Evolutionary conservation across 2,329 filamentous ascomycete species (phyloP).

Genomic region (Didymosphaeria variabile): DNA sequence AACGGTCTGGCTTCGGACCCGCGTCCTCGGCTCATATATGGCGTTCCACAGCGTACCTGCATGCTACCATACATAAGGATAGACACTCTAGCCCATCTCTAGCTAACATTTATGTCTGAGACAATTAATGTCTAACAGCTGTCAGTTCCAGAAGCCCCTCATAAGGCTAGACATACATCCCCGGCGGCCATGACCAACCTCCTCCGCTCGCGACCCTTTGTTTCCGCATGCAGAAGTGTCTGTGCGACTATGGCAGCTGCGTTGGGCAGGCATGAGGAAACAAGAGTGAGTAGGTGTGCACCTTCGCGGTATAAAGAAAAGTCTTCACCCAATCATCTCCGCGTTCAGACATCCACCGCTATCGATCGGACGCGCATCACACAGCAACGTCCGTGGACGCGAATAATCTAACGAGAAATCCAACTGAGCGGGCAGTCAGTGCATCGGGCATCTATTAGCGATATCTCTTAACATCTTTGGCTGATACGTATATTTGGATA

Average conservation of each 20-base stretch:
- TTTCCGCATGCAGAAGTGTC: slow-evolving; percentile 31
- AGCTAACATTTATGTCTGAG: neutral
- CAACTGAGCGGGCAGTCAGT: neutral
- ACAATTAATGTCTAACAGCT: slow-evolving; percentile 7
- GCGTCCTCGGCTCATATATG: slow-evolving; percentile 4
- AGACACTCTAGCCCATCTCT: slow-evolving; percentile 13
- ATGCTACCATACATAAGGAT: slow-evolving; percentile 16
- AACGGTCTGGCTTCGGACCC: neutral
- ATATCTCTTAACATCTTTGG: neutral
- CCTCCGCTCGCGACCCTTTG: slow-evolving; percentile 17
- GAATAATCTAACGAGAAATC: neutral
- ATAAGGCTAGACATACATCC: slow-evolving; percentile 19
- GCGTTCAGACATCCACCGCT: slow-evolving; percentile 4
- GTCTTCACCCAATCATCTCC: neutral
- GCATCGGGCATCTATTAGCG: neutral
- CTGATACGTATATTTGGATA: neutral
- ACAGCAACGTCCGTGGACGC: neutral
- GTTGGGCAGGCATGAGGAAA: slow-evolving; percentile 4
- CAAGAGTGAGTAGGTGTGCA: neutral
- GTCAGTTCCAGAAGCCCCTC: neutral
- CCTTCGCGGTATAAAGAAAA: slow-evolving; percentile 9
- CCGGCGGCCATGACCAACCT: slow-evolving; percentile 9
- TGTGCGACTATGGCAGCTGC: slow-evolving; percentile 13
- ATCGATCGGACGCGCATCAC: slow-evolving; percentile 9
- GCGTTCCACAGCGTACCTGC: slow-evolving; percentile 14